Conservation (phyloP, 768 basidiomycete species). For the Auricularia heimuer region DNA sequence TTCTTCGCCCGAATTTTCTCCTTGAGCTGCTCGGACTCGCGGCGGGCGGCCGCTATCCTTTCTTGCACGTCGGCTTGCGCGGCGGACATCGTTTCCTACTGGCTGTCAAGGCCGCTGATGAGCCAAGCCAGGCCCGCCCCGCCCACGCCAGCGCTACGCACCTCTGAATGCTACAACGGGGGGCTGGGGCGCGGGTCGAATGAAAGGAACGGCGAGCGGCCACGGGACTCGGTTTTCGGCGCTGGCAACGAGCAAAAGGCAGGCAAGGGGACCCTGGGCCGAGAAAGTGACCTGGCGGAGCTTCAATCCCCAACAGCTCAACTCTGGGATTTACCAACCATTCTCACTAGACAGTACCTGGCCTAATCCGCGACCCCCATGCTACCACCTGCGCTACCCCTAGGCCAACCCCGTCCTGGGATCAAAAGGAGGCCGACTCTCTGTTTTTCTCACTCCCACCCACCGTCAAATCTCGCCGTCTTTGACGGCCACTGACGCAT, state of each 20-base stretch:
- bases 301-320: not conserved
- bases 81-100: conserved; percentile 53
- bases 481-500: too few relatives aligned
- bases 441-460: too few relatives aligned
- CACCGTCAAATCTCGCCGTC: too few relatives aligned
- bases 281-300: not conserved
- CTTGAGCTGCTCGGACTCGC: conserved; percentile 94
- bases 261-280: not conserved
- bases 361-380: too few relatives aligned
- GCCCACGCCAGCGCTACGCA: not conserved
- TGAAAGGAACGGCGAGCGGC: not conserved
- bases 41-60: conserved; percentile 88
- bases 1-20: conserved; percentile 97
- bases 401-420: too few relatives aligned
- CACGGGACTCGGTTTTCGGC: not conserved
- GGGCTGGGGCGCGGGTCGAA: not conserved
- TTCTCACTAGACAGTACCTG: too few relatives aligned
- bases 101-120: not conserved
- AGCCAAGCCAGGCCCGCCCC: not conserved
- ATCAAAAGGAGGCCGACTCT: too few relatives aligned
- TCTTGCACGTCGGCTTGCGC: conserved; percentile 78
- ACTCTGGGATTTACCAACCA: not conserved
- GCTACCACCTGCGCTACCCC: too few relatives aligned
- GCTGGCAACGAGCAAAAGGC: not conserved
- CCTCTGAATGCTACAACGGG: not conserved